Conservation (phyloP, 176 grass and related monocot genomes). For the Musa troglodytarum region DNA sequence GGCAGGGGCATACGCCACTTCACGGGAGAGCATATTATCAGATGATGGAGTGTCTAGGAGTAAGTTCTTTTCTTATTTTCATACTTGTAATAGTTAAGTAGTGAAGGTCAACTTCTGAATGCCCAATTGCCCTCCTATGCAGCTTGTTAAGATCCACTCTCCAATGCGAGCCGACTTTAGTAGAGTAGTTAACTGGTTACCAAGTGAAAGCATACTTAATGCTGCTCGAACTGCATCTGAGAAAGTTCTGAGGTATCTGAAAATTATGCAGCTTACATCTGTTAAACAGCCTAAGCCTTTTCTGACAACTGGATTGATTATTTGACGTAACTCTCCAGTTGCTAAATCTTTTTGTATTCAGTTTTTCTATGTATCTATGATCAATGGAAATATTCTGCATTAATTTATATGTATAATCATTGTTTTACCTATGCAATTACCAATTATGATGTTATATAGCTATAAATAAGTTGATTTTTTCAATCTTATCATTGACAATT, state of each 20-base stretch:
- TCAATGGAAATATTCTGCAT: too few species aligned
- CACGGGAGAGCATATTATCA: constrained; percentile 96
- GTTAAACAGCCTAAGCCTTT: too few species aligned
- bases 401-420: too few species aligned
- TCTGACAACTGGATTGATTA: too few species aligned
- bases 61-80: constrained; percentile 28
- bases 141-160: constrained; percentile 97
- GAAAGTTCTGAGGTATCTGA: constrained; percentile 68
- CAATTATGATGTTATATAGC: too few species aligned
- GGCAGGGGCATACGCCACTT: constrained; percentile 83
- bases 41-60: constrained; percentile 99
- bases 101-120: constrained; percentile 1
- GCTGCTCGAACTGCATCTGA: constrained; percentile 76
- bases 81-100: not conserved
- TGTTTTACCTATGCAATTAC: too few species aligned
- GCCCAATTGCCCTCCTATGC: constrained; percentile 13
- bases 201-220: constrained; percentile 42
- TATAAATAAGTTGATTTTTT: too few species aligned
- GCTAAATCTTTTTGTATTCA: too few species aligned
- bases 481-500: too few species aligned
- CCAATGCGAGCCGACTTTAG: constrained; percentile 74
- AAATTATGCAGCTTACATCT: too few species aligned
- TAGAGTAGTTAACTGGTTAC: constrained; percentile 51
- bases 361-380: too few species aligned
- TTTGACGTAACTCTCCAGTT: too few species aligned